Evolutionary conservation across 768 basidiomycete species (phyloP).

Genomic region (Rhodosporidiobolus odoratus): DNA sequence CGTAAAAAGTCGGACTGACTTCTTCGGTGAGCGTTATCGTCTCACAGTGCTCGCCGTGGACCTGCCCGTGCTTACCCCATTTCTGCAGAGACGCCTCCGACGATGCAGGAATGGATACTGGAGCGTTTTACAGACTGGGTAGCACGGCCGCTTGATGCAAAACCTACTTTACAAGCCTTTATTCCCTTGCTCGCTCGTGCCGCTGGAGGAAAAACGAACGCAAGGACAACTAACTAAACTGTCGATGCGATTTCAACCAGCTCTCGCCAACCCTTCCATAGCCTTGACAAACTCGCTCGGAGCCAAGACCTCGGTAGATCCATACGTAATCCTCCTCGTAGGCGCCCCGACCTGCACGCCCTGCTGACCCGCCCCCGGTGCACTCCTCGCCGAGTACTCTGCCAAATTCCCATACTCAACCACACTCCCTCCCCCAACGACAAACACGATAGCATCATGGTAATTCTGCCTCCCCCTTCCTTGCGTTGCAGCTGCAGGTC

Average conservation of each 20-base stretch:
- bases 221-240: no score
- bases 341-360: conserved; percentile 27
- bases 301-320: conserved; percentile 89
- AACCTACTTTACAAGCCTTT: no score
- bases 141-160: no score
- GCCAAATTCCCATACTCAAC: conserved; percentile 95
- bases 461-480: conserved; percentile 63
- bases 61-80: no score
- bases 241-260: not conserved
- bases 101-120: no score
- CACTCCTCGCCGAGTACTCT: conserved; percentile 66
- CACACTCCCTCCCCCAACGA: conserved; percentile 94
- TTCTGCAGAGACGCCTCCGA: no score
- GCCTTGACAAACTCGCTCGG: conserved; percentile 76
- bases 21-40: no score
- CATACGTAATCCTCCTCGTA: conserved; percentile 83
- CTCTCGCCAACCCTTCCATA: conserved; percentile 52
- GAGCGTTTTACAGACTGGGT: no score
- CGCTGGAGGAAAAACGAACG: not conserved
- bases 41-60: no score
- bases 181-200: no score
- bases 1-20: no score
- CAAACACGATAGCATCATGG: conserved; percentile 79
- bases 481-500: conserved; percentile 48
- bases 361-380: conserved; percentile 35